Base-by-base conservation (phyloP, 2,329 filamentous ascomycete genomes). In the Colletotrichum sp. region DNA sequence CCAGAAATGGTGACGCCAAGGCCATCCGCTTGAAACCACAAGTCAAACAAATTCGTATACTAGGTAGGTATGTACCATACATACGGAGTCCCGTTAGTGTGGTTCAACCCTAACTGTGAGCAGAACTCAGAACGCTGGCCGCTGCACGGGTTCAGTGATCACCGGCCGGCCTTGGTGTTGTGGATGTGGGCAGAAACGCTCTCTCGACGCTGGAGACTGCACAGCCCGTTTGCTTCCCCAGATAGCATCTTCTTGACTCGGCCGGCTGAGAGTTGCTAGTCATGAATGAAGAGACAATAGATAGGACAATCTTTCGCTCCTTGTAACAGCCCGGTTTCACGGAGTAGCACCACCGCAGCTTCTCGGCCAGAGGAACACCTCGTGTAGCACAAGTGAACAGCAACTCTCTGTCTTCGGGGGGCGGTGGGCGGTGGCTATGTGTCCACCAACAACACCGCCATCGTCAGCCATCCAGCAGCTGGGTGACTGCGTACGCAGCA, bases 281-380 rank as follows among this genome's bases (percentile, higher is more conserved):
- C 69, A 68, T 75, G 67, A 60, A 65, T 16, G 59, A 61, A 32
- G 59, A 61, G 4, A n/a, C 28, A 64, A 60, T 25, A 30, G 27
- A 52, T 27, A 66, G n/a, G 63, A 66, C 36, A 52, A 44, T 27
- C 27, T 44, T 30, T 65, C 65, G 52, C 57, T 60, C 48, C 48
- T 15, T 65, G 74, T 73, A 57, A 44, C 65, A 69, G 57, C 34
- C 22, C 32, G 22, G 73, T 75, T 73, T 75, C 73, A 73, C 52
- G 52, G 57, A 73, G 64, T 64, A 39, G 69, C 32, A 64, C 64
- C 69, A 28, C 57, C 48, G 70, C 30, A 39, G 63, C 25, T 39
- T 36, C 44, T 61, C 59, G 63, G 57, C 48, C 22, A 52, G 44
- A 52, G 44, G 44, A 52, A 52, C 44, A 52, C 25, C 15, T 60